Evolutionary conservation across 2,329 filamentous ascomycete species (phyloP), one percentile per base, ranked within the genome.

Genomic region (Bipolaris sorokiniana): DNA sequence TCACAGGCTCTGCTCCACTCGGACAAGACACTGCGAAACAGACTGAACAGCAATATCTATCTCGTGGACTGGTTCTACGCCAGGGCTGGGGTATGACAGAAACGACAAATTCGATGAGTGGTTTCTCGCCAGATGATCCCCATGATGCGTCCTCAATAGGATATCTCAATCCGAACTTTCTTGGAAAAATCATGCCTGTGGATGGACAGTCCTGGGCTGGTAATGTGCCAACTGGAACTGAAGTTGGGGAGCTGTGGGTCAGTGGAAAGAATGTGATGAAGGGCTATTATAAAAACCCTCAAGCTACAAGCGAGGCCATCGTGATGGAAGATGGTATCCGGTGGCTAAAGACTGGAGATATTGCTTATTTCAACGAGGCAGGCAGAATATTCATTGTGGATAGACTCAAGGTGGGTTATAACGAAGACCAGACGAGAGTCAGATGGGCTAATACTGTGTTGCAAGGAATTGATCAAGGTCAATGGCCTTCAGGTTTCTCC

Each of bases 401-500:
- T 56, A 63, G 73, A 11, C 70, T 70, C 59, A 23, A 23, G 23
- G 23, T 23, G 23, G 23, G 23, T 7, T 5, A 23, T 7, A 7
- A 23, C 23, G 23, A 23, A 23, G 23, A 23, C 23, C 1, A 23
- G 23, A 23, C 23, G 6, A 23, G 4, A 23, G 23, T 23, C 23
- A 23, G 23, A 23, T 23, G 23, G 4, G 23, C 23, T 23, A 7
- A 23, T 23, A 23, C 7, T 1, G 23, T 23, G 23, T 23, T 23
- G 23, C 23, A 76, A 76, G 55, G 73, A 87, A 66, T 76, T 87
- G 50, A 87, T 86, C 74, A 87, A 86, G 68, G 83, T 85, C 33
- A 85, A 84, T 59, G 84, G 84, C 9, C 81, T 83, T 51, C 84
- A 87, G 68, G 84, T 87, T 11, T 82, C 84, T 10, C 85, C 85